Base-by-base conservation (phyloP, 2,329 filamentous ascomycete genomes). In the Colletotrichum magnum region DNA sequence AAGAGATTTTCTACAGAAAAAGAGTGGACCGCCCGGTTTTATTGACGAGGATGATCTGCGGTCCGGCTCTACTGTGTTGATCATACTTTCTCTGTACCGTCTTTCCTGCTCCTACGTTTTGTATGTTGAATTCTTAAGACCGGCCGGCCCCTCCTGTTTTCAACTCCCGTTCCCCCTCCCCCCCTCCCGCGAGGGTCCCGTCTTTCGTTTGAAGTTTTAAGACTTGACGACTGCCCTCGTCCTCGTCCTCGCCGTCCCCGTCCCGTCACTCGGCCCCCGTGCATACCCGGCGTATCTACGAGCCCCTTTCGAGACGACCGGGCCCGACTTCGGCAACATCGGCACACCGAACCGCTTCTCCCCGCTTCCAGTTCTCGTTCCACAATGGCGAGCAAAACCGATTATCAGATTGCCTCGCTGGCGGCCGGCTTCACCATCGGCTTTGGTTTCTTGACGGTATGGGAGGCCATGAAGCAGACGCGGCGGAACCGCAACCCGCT, bases 391-490 rank as follows among this genome's bases (percentile, higher is more conserved):
- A 70, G 74, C 2, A 75, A 57, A 0, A 64, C 51, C 28, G 77
- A 79, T 43, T 64, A 74, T 66, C 76, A 77, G 63, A 64, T 79
- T 3, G 77, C 77, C 21, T 75, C 76, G 13, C 69, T 79, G 63
- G 77, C 77, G 16, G 70, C 74, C 16, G 77, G 77, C 13, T 79
- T 79, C 65, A 77, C 79, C 13, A 67, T 84, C 43, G 82, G 81
- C n/a, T 83, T 84, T 69, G 82, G 82, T 0, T 78, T 79, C 62
- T 72, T 83, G 9, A 81, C 79, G 2, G 75, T 76, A 15, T 81
- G 80, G 79, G 80, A 80, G 69, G 82, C 80, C 4, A 75, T 79
- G 47, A 81, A 81, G 70, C 83, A 84, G 64, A 83, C 82, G 1
- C 71, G 75, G n/a, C 77, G 79, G 59, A 79, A 82, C 28, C 74